Evolutionary conservation across 1,284 basidiomycete species (phyloP).

Genomic region (Ceratobasidium sp.): DNA sequence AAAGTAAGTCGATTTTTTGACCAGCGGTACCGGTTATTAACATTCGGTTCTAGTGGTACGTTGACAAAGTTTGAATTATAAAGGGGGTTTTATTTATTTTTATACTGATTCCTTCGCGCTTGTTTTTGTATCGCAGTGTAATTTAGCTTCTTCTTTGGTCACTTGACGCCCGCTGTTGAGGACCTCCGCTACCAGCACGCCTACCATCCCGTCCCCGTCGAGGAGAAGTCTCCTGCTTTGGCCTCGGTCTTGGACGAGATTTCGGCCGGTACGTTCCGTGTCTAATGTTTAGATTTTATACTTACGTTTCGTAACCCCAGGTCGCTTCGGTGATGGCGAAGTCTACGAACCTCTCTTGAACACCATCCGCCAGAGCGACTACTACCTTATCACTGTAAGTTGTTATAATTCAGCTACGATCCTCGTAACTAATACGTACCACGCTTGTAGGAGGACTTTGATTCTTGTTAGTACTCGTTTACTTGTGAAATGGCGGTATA

Average conservation of each 20-base stretch:
- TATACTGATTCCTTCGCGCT: too few relatives aligned
- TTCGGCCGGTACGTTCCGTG: slow-evolving; percentile 55
- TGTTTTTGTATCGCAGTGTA: slow-evolving; percentile 15
- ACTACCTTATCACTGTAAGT: slow-evolving; percentile 69
- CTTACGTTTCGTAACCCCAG: too few relatives aligned
- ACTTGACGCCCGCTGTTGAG: slow-evolving; percentile 80
- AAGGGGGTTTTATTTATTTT: too few relatives aligned
- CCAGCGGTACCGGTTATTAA: slow-evolving; percentile 42
- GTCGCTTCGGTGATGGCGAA: slow-evolving; percentile 75
- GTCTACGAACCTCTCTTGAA: slow-evolving; percentile 79
- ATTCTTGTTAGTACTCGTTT: slow-evolving; percentile 67
- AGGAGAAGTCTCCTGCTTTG: slow-evolving; percentile 79
- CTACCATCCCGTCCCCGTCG: slow-evolving; percentile 79
- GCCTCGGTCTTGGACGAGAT: slow-evolving; percentile 75
- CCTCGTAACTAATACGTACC: neutral
- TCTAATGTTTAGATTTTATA: too few relatives aligned
- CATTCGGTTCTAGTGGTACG: slow-evolving; percentile 57
- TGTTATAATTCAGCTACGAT: neutral
- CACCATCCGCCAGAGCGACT: slow-evolving; percentile 78
- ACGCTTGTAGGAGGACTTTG: slow-evolving; percentile 72
- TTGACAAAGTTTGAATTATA: slow-evolving; percentile 47
- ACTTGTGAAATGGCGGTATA: neutral
- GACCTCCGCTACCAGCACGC: slow-evolving; percentile 81
- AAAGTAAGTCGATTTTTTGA: slow-evolving; percentile 49
- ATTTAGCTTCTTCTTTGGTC: slow-evolving; percentile 79